Evolutionary conservation across 2,329 filamentous ascomycete genomes (phyloP).

Genomic region (Exophiala mesophila): DNA sequence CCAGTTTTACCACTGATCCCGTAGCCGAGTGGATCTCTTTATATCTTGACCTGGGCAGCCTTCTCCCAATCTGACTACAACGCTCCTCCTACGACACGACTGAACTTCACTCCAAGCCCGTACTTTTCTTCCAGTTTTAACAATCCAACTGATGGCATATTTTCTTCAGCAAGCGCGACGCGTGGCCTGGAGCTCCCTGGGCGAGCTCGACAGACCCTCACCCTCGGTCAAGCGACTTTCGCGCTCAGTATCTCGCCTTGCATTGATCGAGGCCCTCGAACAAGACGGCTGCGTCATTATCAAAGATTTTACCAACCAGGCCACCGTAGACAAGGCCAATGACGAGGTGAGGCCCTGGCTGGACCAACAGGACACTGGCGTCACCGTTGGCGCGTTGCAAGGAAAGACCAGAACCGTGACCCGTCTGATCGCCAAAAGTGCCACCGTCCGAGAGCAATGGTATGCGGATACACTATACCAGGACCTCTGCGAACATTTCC

Average conservation of each 20-base stretch:
- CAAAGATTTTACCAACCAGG: constrained; percentile 30
- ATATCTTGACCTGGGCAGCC: neutral
- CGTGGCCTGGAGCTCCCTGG: constrained; percentile 9
- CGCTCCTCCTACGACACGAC: neutral
- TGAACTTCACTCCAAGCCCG: neutral
- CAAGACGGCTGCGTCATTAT: constrained; percentile 34
- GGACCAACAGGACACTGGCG: constrained; percentile 25
- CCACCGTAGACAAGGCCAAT: constrained; percentile 28
- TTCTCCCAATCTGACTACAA: neutral
- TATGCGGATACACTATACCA: constrained; percentile 33
- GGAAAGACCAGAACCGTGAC: constrained; percentile 36
- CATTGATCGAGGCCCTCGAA: constrained; percentile 33
- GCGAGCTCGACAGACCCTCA: constrained; percentile 1
- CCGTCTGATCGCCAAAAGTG: constrained; percentile 32
- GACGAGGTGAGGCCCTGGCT: constrained; percentile 30
- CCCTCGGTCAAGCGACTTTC: constrained; percentile 14
- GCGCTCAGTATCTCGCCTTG: constrained; percentile 16
- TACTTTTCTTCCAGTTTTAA: too few relatives aligned
- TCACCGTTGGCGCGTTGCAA: constrained; percentile 29
- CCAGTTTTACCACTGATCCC: too few relatives aligned
- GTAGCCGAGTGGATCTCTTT: too few relatives aligned
- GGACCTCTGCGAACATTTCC: constrained; percentile 33
- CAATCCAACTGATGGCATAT: constrained; percentile 17
- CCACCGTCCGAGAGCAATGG: constrained; percentile 35
- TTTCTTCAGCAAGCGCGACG: constrained; percentile 16